Conservation (phyloP, 441 rosid species). For the Pelargonium myrrhifolium region DNA sequence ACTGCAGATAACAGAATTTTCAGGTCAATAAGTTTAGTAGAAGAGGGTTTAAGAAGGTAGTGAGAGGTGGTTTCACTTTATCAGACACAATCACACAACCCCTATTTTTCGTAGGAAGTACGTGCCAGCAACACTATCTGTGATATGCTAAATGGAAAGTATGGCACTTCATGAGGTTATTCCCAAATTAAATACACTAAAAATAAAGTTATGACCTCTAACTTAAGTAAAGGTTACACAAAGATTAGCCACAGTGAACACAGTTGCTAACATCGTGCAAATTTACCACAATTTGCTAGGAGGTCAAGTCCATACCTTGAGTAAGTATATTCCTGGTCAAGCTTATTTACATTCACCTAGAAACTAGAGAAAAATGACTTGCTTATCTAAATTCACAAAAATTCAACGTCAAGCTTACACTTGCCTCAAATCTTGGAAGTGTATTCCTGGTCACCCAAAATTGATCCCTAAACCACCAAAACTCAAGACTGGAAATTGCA, state of each 20-base stretch:
- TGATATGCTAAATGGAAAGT: too few relatives aligned
- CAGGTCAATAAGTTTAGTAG: too few relatives aligned
- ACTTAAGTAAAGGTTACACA: neutral
- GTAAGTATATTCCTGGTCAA: too few relatives aligned
- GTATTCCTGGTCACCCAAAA: neutral
- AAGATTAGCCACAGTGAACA: neutral
- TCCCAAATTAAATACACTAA: too few relatives aligned
- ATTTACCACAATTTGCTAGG: neutral
- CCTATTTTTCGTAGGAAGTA: too few relatives aligned
- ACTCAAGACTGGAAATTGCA: neutral
- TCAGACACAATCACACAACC: too few relatives aligned
- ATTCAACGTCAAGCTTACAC: neutral
- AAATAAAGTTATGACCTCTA: too few relatives aligned
- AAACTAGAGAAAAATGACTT: neutral
- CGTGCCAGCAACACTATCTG: too few relatives aligned
- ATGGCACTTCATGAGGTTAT: too few relatives aligned
- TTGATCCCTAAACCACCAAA: neutral
- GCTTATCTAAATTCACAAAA: neutral
- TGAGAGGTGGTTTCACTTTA: too few relatives aligned
- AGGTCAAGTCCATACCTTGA: neutral
- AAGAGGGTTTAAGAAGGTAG: too few relatives aligned
- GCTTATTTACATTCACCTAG: neutral
- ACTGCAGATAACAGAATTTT: too few relatives aligned
- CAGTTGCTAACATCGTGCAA: neutral
- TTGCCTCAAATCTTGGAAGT: neutral